Conservation (phyloP, 2,329 filamentous ascomycete species). For the Colletotrichum sp. region DNA sequence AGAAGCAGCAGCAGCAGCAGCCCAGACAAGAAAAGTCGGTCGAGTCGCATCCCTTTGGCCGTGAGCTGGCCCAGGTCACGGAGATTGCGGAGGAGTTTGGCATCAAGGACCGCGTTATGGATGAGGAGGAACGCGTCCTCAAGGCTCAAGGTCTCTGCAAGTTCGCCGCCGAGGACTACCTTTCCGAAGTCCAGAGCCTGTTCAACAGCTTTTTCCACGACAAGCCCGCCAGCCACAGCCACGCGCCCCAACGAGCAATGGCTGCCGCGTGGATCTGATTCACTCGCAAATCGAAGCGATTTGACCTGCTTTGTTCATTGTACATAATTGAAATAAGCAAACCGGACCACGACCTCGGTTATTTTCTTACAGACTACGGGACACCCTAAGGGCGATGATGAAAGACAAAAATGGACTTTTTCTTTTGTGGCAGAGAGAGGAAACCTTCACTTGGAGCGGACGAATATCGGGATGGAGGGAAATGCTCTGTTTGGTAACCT, state of each 20-base stretch:
- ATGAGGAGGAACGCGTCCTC: constrained; percentile 78
- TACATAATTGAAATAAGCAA: constrained; percentile 20
- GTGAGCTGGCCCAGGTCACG: constrained; percentile 89
- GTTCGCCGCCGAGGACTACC: constrained; percentile 82
- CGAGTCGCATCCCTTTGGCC: constrained; percentile 77
- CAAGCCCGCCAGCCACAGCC: constrained; percentile 25
- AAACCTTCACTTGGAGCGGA: neutral
- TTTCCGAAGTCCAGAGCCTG: constrained; percentile 77
- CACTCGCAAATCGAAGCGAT: neutral
- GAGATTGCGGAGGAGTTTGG: constrained; percentile 92
- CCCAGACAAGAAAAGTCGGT: constrained; percentile 36
- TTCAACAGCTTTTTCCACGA: constrained; percentile 65
- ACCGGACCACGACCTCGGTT: neutral
- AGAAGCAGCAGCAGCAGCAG: neutral
- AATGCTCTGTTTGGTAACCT: neutral
- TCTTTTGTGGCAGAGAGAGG: neutral
- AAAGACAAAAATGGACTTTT: neutral
- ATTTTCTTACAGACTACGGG: neutral
- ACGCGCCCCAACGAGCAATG: constrained; percentile 24
- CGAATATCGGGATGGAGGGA: neutral
- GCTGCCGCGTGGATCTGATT: constrained; percentile 55
- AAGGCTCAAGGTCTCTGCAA: constrained; percentile 72
- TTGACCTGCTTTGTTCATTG: constrained; percentile 8
- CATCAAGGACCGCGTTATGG: constrained; percentile 63
- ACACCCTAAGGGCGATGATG: neutral